Base-by-base conservation (phyloP, 1,139 yeast genomes). In the Saccharomyces pastorianus region DNA sequence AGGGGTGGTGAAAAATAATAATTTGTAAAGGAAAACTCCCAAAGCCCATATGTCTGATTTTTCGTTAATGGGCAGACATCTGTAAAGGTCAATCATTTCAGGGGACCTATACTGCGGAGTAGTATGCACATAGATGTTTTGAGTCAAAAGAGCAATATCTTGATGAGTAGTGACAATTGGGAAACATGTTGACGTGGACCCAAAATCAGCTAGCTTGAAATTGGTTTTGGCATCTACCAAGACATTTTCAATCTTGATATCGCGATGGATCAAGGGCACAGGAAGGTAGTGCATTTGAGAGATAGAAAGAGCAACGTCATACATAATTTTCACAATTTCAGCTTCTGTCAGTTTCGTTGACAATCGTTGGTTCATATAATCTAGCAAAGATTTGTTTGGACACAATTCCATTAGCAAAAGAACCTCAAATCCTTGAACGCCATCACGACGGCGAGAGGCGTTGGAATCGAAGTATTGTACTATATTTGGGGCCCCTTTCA, bases 21-120 rank as follows among this genome's bases (percentile, higher is more conserved):
- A 74, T 69, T 95, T 93, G 75, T 91, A 93, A 53, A 93, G 75
- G 61, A 95, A 87, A 29, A 91, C 83, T 13, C 99, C 99, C 56
- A 93, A 74, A 0, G 99, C 99, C 99, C 99, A 93, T 34, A 93
- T 84, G 71, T 93, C 99, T 58, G 91, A 82, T 69, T 93, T 93
- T 66, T 93, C 98, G 71, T 91, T 96, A 58, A 93, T 87, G 3
- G 98, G 95, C 57, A 85, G 78, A 3, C 95, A 88, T 58, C 86
- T 79, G 59, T 85, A 81, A 48, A 93, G 76, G 71, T 93, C 98
- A 53, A 95, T 80, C 99, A 93, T 93, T 70, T 93, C 99, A 0
- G 99, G 99, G 1, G 96, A 79, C 61, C 99, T 77, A 71, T 93
- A 93, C 70, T 93, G 99, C n/a, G 97, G 96, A 2, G 99, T 93